Evolutionary conservation across 495 filamentous ascomycete species (phyloP).

Genomic region (Aspergillus panamensis): DNA sequence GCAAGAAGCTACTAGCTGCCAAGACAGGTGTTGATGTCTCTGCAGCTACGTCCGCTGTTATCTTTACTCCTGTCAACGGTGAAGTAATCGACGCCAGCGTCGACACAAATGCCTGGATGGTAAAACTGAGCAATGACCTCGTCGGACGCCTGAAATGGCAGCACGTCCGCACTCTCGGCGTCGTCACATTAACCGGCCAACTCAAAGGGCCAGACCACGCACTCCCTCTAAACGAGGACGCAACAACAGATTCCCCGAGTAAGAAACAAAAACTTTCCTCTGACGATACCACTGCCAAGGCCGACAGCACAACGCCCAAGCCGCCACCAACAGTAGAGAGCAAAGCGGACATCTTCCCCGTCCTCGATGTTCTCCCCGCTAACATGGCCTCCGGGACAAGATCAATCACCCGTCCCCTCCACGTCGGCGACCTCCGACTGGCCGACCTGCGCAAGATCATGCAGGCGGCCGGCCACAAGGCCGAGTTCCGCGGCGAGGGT

Average conservation of each 20-base stretch:
- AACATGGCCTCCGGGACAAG: constrained; percentile 72
- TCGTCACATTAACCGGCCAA: constrained; percentile 80
- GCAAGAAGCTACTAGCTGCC: constrained; percentile 65
- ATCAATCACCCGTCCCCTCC: constrained; percentile 79
- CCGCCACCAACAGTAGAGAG: constrained; percentile 22
- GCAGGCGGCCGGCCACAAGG: constrained; percentile 75
- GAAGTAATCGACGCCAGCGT: constrained; percentile 81
- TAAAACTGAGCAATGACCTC: constrained; percentile 80
- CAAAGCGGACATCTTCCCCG: constrained; percentile 48
- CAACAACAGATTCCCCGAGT: constrained; percentile 44
- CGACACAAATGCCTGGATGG: constrained; percentile 95
- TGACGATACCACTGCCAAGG: constrained; percentile 25
- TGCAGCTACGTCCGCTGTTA: constrained; percentile 49
- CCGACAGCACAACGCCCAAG: constrained; percentile 11
- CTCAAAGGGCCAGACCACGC: constrained; percentile 38
- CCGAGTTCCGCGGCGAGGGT: constrained; percentile 92
- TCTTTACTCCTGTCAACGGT: constrained; percentile 77
- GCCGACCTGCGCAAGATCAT: constrained; percentile 84
- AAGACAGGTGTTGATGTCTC: constrained; percentile 42
- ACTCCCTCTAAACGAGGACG: constrained; percentile 25
- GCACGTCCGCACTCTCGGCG: constrained; percentile 80
- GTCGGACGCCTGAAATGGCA: constrained; percentile 89
- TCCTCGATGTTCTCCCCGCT: constrained; percentile 74
- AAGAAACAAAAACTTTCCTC: constrained; percentile 64
- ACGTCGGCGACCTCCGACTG: constrained; percentile 89